Evolutionary conservation across 2,329 filamentous ascomycete species (phyloP).

Genomic region (Chalaropsis thielavioides): DNA sequence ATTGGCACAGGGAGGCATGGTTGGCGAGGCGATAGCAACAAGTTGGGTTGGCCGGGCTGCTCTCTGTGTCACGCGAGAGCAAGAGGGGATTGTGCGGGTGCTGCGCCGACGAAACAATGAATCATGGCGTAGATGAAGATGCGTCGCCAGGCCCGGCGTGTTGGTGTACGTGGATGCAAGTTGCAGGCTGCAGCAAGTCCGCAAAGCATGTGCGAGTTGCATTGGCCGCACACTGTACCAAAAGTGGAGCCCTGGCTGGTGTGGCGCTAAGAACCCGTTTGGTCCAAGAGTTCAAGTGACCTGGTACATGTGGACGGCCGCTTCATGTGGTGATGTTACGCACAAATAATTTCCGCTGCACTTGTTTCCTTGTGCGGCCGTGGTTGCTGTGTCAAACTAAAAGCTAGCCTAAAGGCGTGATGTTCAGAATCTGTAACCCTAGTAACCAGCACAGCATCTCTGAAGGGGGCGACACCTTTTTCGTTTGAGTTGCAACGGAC

Average conservation of each 20-base stretch:
- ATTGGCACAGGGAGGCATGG: constrained; percentile 38
- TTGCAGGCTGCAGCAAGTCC: not conserved
- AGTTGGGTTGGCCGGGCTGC: not conserved
- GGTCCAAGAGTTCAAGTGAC: not conserved
- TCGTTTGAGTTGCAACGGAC: too few species aligned
- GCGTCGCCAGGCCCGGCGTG: not conserved
- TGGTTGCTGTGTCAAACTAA: not conserved
- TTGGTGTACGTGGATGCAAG: not conserved
- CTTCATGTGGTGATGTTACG: not conserved
- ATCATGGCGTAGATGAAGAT: not conserved
- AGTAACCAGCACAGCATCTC: not conserved
- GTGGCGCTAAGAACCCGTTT: not conserved
- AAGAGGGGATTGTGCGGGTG: not conserved
- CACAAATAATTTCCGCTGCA: not conserved
- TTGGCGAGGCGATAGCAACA: not conserved
- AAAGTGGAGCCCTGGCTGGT: not conserved
- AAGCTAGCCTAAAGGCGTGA: not conserved
- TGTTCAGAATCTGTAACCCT: not conserved
- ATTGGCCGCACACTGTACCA: not conserved
- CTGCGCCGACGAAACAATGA: not conserved
- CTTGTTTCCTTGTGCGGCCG: not conserved
- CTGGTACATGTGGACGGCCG: not conserved
- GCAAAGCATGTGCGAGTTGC: not conserved
- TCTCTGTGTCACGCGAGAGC: not conserved
- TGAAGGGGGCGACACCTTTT: too few species aligned